These are phyloP conservation scores for Tolypocladium cylindrosporum DNA, from an alignment of 2,329 filamentous ascomycete genomes.

Conservation along the genomic window DNA sequence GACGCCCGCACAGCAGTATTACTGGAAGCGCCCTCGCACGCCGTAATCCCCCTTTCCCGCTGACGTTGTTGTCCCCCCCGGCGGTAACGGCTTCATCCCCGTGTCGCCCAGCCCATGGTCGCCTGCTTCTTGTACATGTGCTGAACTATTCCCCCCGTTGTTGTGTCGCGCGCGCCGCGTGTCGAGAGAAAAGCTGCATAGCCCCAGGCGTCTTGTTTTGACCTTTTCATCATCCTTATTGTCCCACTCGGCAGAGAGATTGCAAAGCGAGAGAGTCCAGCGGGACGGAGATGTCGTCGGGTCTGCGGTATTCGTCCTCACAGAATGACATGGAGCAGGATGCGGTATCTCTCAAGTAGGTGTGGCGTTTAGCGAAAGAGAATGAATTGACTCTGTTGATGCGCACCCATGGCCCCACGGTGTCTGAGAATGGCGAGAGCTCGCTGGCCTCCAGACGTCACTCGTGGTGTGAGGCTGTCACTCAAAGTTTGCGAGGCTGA, in stretches of 20 bases:
- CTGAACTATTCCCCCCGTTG: neutral
- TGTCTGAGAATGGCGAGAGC: no score
- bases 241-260: neutral
- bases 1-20: conserved; percentile 46
- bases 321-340: neutral
- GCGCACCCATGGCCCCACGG: no score
- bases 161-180: neutral
- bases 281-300: neutral
- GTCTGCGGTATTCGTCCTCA: neutral
- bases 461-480: no score
- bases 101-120: neutral
- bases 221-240: neutral
- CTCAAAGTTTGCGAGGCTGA: neutral
- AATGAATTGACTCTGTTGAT: neutral
- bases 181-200: conserved; percentile 9
- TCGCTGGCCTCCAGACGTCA: no score
- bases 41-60: conserved; percentile 27
- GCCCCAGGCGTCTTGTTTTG: conserved; percentile 13
- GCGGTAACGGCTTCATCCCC: neutral
- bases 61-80: neutral
- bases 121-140: conserved; percentile 1
- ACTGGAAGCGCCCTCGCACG: conserved; percentile 55
- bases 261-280: neutral
- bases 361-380: neutral
- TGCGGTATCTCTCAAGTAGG: neutral